These are phyloP conservation scores for Evansstolkia leycettana DNA, from an alignment of 495 filamentous ascomycete species.

Conservation along the genomic window DNA sequence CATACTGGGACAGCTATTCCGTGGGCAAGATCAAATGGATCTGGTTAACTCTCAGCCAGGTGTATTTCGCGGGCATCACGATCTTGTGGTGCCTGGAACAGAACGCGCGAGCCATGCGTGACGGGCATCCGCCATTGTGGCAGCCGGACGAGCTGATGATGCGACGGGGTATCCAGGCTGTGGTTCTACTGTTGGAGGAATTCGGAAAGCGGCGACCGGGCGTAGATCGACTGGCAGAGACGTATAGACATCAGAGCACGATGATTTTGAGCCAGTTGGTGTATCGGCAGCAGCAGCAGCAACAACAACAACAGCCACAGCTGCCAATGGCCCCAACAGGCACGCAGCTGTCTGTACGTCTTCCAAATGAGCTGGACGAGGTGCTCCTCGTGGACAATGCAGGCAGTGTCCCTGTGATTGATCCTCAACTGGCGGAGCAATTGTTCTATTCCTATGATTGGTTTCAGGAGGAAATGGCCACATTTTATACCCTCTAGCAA, in stretches of 20 bases:
- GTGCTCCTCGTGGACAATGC: conserved; percentile 26
- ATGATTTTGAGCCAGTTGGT: conserved; percentile 34
- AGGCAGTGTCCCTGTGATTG: conserved; percentile 23
- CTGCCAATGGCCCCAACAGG: conserved; percentile 12
- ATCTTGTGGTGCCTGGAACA: conserved; percentile 37
- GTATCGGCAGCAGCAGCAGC: conserved; percentile 14
- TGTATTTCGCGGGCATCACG: conserved; percentile 39
- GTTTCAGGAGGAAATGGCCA: conserved; percentile 35
- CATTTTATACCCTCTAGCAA: conserved; percentile 29
- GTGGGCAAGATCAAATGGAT: conserved; percentile 42
- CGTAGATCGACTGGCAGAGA: conserved; percentile 33
- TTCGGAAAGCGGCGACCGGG: conserved; percentile 37
- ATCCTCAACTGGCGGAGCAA: conserved; percentile 27
- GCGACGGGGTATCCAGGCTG: conserved; percentile 32
- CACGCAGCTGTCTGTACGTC: conserved; percentile 16
- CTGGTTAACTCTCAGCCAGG: conserved; percentile 40
- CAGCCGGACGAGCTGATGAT: conserved; percentile 34
- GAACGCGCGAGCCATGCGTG: conserved; percentile 32
- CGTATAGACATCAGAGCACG: conserved; percentile 32
- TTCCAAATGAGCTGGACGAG: conserved; percentile 32
- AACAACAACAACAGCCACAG: conserved; percentile 12
- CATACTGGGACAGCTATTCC: conserved; percentile 37
- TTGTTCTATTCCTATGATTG: conserved; percentile 32
- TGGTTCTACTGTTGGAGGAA: conserved; percentile 35
- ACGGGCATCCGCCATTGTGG: conserved; percentile 25